A percentile compares a stretch with the other conserved stretches of the same genome.
Evolutionary conservation across 2,329 filamentous ascomycete genomes (phyloP).

Genomic region (Paecilomyces niveus): DNA sequence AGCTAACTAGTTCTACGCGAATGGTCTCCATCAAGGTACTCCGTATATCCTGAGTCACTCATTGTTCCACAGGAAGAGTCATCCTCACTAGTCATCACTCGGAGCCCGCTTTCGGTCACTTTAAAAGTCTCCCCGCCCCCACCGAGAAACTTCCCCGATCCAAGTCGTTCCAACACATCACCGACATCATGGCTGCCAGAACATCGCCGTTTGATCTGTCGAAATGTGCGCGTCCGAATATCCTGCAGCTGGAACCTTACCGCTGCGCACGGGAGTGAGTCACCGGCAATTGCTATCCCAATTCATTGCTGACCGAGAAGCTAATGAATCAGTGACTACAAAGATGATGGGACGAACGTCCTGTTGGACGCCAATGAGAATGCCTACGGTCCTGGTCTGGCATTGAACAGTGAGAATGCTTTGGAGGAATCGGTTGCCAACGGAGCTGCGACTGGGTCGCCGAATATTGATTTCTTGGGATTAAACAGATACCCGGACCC

Average conservation of each 20-base stretch:
- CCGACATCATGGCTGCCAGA: constrained; percentile 27
- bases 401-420: constrained; percentile 42
- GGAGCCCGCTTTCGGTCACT: neutral
- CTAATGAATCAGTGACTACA: constrained; percentile 71
- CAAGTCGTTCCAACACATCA: constrained; percentile 5
- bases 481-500: constrained; percentile 95
- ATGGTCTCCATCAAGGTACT: neutral
- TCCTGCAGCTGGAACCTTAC: constrained; percentile 69
- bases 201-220: constrained; percentile 61
- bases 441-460: constrained; percentile 30
- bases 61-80: neutral
- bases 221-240: constrained; percentile 69
- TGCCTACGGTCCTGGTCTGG: constrained; percentile 77
- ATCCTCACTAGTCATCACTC: neutral
- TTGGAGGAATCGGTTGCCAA: constrained; percentile 38
- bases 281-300: constrained; percentile 2
- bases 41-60: too few species aligned
- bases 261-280: constrained; percentile 74
- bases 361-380: constrained; percentile 98
- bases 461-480: constrained; percentile 65
- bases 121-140: constrained; percentile 13
- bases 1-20: too few species aligned
- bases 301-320: neutral
- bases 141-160: constrained; percentile 5
- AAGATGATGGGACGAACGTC: constrained; percentile 93